Evolutionary conservation across 495 filamentous ascomycete genomes (phyloP), one percentile per base, ranked within the genome.

Genomic region (Aspergillus steynii): DNA sequence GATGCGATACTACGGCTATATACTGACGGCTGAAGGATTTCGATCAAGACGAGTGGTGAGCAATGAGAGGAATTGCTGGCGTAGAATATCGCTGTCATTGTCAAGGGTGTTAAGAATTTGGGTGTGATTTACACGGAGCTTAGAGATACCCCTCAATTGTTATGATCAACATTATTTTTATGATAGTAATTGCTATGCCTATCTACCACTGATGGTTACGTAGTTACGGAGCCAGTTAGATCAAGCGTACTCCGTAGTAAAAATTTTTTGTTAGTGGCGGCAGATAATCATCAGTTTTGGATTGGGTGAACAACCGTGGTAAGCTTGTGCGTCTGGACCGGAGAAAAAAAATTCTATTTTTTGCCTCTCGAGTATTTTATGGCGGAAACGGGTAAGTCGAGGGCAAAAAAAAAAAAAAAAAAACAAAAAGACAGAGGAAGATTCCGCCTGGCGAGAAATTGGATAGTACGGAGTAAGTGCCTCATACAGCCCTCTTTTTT

Each of bases 261-360:
- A 49, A 57, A 52, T 47, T 64, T 63, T 55, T 55, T 51, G 12
- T 59, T 58, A 60, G 58, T 53, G 50, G 53, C 48, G 60, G 50
- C 47, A 31, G 58, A 57, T 52, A 58, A 63, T 53, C 59, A 58
- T 54, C 32, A 34, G 31, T 54, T 48, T 60, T 51, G 57, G 64
- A 61, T 67, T 66, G 60, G 64, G 25, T 48, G 37, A 46, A 15
- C 37, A 56, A 61, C 67, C 67, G 65, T 60, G 67, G 67, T 62
- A 63, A 51, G 55, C 52, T 58, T 58, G 50, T 29, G 51, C 20
- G 50, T 62, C 26, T 37, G 14, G 50, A 53, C 52, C 58, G 50
- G 31, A 56, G 48, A 57, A 50, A 31, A 53, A 53, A 34, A 20
- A 26, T 29, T 14, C 20, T 20, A 20, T 29, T n/a, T 53, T 53